A percentile compares a stretch with the other conserved stretches of the same genome.
These are phyloP conservation scores for Tricholoma flavovirens DNA, from an alignment of 768 basidiomycete species.

Conservation along the genomic window DNA sequence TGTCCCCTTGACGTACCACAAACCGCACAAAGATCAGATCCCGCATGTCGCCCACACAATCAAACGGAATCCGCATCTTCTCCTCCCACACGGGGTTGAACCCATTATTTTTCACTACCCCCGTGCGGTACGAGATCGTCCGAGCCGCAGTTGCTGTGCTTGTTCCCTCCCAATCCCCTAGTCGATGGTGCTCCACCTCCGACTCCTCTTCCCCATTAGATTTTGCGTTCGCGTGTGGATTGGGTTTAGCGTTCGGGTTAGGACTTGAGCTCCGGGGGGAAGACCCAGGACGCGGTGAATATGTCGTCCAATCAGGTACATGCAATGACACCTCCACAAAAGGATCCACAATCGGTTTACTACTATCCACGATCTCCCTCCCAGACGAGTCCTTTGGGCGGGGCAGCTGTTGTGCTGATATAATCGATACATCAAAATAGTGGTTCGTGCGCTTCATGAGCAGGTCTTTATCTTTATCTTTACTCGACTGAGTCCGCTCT, in stretches of 20 bases:
- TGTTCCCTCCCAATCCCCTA: neutral
- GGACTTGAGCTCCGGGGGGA: neutral
- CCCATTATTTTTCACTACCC: constrained; percentile 79
- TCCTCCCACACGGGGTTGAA: constrained; percentile 94
- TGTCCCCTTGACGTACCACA: constrained; percentile 62
- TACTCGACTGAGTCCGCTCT: constrained; percentile 41
- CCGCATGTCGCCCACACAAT: constrained; percentile 69
- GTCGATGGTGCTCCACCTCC: constrained; percentile 1
- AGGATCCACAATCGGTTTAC: constrained; percentile 56
- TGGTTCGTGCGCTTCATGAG: constrained; percentile 54
- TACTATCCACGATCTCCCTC: constrained; percentile 51
- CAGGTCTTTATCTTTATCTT: constrained; percentile 71
- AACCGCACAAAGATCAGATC: constrained; percentile 86
- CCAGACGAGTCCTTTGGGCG: constrained; percentile 65
- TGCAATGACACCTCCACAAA: constrained; percentile 67
- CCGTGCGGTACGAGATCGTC: constrained; percentile 52
- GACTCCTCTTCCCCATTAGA: neutral
- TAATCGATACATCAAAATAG: constrained; percentile 52
- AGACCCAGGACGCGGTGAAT: neutral
- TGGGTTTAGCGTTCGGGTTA: constrained; percentile 4
- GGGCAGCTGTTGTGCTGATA: constrained; percentile 70
- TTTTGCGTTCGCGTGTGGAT: constrained; percentile 5
- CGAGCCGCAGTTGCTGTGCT: constrained; percentile 29
- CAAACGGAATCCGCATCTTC: constrained; percentile 62
- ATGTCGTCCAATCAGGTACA: constrained; percentile 62